phyloP scores from a whole-genome alignment of 441 rosid species.

The Erysimum pusillum region DNA sequence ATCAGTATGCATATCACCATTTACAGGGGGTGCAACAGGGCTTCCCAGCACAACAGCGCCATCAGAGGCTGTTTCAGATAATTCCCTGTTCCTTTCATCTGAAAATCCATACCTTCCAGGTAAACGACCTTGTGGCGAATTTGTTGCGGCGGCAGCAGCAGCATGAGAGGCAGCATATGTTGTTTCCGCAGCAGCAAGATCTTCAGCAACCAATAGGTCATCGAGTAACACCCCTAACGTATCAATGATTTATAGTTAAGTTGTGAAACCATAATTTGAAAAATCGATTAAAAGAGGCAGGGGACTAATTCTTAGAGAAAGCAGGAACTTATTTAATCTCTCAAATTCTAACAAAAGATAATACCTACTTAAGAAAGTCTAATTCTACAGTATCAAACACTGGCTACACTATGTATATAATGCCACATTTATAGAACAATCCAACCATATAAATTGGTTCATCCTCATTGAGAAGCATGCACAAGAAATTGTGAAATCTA shows the following conservation, averaged over 20 bases:
- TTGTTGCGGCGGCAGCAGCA: slow-evolving; percentile 88
- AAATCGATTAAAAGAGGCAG: slow-evolving; percentile 20
- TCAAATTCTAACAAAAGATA: neutral
- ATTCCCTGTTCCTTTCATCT: slow-evolving; percentile 86
- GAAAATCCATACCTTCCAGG: slow-evolving; percentile 80
- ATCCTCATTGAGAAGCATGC: slow-evolving; percentile 29
- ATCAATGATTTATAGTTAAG: slow-evolving; percentile 35
- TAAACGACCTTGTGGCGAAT: slow-evolving; percentile 61
- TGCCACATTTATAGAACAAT: slow-evolving; percentile 10
- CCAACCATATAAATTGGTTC: slow-evolving; percentile 13
- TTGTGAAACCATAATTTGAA: slow-evolving; percentile 27
- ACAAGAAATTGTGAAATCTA: slow-evolving; percentile 20
- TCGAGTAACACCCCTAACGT: slow-evolving; percentile 92
- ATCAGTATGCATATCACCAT: slow-evolving; percentile 93
- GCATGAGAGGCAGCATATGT: slow-evolving; percentile 94
- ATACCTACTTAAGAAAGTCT: slow-evolving; percentile 11
- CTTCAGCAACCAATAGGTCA: slow-evolving; percentile 98
- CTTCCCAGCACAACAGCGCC: slow-evolving; percentile 92
- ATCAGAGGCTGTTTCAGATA: slow-evolving; percentile 73
- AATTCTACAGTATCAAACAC: slow-evolving; percentile 22
- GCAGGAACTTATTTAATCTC: neutral
- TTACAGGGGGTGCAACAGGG: slow-evolving; percentile 94
- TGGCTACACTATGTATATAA: slow-evolving; percentile 1
- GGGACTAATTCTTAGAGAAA: neutral
- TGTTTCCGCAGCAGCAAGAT: slow-evolving; percentile 93